phyloP scores from a whole-genome alignment of 208 protist species.

The Chromosphaera perkinsii region DNA sequence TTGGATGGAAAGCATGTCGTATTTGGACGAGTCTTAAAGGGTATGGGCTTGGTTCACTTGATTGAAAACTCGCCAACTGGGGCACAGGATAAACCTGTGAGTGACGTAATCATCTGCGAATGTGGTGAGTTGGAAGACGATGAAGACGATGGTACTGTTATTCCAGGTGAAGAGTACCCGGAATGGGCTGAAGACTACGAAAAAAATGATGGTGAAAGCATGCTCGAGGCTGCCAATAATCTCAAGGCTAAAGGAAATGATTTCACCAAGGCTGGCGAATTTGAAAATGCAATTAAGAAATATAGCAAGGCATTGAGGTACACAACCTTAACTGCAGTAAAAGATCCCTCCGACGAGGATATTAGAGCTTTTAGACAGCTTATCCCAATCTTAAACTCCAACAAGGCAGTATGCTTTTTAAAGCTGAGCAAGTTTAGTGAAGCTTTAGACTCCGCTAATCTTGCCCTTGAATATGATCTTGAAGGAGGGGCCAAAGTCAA shows the following conservation, averaged over 20 bases:
- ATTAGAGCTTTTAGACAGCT: too few species aligned
- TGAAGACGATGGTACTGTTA: constrained; percentile 5
- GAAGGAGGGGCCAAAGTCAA: too few species aligned
- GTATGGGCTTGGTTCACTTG: constrained; percentile 9
- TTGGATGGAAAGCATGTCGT: constrained; percentile 77
- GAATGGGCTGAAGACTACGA: not conserved
- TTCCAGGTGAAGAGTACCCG: not conserved
- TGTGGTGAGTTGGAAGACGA: constrained; percentile 4
- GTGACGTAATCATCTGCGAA: constrained; percentile 6
- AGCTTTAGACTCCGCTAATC: too few species aligned
- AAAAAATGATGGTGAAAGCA: not conserved
- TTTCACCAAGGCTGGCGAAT: constrained; percentile 1
- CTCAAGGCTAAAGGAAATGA: constrained; percentile 9
- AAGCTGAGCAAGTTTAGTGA: too few species aligned
- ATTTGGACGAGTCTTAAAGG: constrained; percentile 68
- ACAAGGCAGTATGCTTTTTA: too few species aligned
- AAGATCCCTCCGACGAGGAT: too few species aligned
- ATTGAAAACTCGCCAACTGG: constrained; percentile 10
- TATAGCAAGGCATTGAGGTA: constrained; percentile 15
- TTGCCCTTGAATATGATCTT: too few species aligned
- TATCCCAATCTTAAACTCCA: too few species aligned
- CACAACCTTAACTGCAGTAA: too few species aligned
- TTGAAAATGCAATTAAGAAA: constrained; percentile 4
- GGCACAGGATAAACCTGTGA: not conserved
- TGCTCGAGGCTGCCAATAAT: not conserved